Percentiles rank a stretch among this genome's conserved stretches.
phyloP scores from a whole-genome alignment of 2,329 filamentous ascomycete genomes.

The Blastomyces percursus region DNA sequence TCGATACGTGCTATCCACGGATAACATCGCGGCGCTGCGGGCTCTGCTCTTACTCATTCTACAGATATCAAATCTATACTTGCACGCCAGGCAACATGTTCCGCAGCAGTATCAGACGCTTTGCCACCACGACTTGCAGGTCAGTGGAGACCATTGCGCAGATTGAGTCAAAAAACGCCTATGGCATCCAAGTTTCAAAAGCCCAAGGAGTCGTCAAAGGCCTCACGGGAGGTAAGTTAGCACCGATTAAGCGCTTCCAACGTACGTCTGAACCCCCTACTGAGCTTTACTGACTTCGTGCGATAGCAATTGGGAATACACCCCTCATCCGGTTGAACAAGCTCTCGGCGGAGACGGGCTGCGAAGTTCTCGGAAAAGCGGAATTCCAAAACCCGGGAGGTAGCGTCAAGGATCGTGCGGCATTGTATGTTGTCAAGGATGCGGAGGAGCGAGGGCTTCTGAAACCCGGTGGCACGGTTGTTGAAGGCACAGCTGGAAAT shows the following conservation, averaged over 20 bases:
- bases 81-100: constrained; percentile 47
- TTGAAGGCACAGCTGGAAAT: constrained; percentile 95
- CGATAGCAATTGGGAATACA: constrained; percentile 86
- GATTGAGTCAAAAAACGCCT: constrained; percentile 42
- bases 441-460: constrained; percentile 81
- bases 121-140: constrained; percentile 53
- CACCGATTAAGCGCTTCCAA: not conserved
- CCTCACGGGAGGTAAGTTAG: constrained; percentile 61
- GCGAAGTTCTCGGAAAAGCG: constrained; percentile 89
- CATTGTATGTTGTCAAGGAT: constrained; percentile 85
- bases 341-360: constrained; percentile 82
- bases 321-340: constrained; percentile 82
- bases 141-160: constrained; percentile 38
- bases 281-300: not conserved
- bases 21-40: not conserved
- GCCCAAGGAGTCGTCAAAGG: constrained; percentile 70
- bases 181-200: constrained; percentile 62
- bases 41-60: not conserved
- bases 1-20: not conserved
- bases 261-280: not conserved
- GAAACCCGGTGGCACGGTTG: constrained; percentile 77
- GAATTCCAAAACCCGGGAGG: constrained; percentile 99
- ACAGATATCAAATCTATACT: not conserved
- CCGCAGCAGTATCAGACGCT: constrained; percentile 55
- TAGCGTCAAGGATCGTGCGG: constrained; percentile 90